phyloP scores from a whole-genome alignment of 805 yeast species.

The Naumovozyma baii region DNA sequence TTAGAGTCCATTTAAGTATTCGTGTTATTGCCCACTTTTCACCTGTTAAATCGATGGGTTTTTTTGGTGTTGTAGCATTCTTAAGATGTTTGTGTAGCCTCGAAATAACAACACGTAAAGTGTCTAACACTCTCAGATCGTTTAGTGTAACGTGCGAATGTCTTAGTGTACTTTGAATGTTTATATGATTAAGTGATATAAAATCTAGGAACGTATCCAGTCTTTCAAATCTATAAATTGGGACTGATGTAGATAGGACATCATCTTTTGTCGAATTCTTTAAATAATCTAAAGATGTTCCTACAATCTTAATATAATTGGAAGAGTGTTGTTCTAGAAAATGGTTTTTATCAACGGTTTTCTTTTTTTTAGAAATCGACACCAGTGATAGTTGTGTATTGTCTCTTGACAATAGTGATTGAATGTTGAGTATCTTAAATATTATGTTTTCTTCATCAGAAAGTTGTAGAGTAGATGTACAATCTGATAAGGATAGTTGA shows the following conservation, averaged over 20 bases:
- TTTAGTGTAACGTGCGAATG: conserved; percentile 19
- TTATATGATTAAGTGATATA: conserved; percentile 7
- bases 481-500: conserved; percentile 20
- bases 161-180: conserved; percentile 21
- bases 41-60: too few species aligned
- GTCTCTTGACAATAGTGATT: conserved; percentile 12
- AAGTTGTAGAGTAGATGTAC: conserved; percentile 17
- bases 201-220: conserved; percentile 20
- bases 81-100: neutral
- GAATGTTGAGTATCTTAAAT: conserved; percentile 17
- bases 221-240: conserved; percentile 25
- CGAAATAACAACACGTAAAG: conserved; percentile 2
- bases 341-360: neutral
- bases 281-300: conserved; percentile 14
- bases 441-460: conserved; percentile 14
- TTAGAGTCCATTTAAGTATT: conserved; percentile 16
- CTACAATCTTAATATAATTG: conserved; percentile 19
- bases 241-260: conserved; percentile 10
- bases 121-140: conserved; percentile 15
- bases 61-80: neutral
- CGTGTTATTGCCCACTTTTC: too few species aligned
- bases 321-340: conserved; percentile 7
- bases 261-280: conserved; percentile 6
- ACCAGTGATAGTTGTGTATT: conserved; percentile 1
- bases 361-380: neutral